phyloP scores from a whole-genome alignment of 345 rosid species.

The Arabidopsis thaliana region DNA sequence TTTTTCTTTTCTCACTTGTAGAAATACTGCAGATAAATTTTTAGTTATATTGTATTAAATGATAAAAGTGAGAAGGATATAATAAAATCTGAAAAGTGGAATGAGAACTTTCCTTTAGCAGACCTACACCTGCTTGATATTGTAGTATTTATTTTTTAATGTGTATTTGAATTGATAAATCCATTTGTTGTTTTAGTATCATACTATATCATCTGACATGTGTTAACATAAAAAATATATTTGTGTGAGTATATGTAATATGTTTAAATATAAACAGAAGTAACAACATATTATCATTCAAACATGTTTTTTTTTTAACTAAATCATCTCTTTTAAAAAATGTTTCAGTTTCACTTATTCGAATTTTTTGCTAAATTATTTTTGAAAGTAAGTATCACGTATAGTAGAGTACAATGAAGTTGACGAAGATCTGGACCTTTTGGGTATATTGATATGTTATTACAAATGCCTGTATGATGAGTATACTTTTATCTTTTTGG shows the following conservation, averaged over 20 bases:
- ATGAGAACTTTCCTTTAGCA: slow-evolving; percentile 45
- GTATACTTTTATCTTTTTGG: no score
- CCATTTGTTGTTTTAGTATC: slow-evolving; percentile 6
- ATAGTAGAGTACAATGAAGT: not conserved
- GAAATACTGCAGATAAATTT: not conserved
- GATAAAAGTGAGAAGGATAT: slow-evolving; percentile 25
- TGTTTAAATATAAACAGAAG: not conserved
- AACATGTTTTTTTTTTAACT: slow-evolving; percentile 3
- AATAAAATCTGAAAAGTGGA: slow-evolving; percentile 42
- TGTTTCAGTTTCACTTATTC: slow-evolving; percentile 13
- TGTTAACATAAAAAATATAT: not conserved
- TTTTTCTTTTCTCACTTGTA: slow-evolving; percentile 19
- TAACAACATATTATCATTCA: not conserved
- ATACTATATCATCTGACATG: slow-evolving; percentile 2
- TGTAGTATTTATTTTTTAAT: slow-evolving; percentile 29
- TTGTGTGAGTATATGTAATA: not conserved
- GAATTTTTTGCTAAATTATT: not conserved
- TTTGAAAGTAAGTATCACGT: not conserved
- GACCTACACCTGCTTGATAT: slow-evolving; percentile 38
- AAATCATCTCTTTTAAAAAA: not conserved
- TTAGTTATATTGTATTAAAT: slow-evolving; percentile 13
- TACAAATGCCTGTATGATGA: not conserved
- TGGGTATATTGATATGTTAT: not conserved
- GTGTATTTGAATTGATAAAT: slow-evolving; percentile 28
- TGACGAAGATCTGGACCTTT: not conserved